Evolutionary conservation across 2,329 filamentous ascomycete species (phyloP).

Genomic region (Phaeosphaeriaceae sp.): DNA sequence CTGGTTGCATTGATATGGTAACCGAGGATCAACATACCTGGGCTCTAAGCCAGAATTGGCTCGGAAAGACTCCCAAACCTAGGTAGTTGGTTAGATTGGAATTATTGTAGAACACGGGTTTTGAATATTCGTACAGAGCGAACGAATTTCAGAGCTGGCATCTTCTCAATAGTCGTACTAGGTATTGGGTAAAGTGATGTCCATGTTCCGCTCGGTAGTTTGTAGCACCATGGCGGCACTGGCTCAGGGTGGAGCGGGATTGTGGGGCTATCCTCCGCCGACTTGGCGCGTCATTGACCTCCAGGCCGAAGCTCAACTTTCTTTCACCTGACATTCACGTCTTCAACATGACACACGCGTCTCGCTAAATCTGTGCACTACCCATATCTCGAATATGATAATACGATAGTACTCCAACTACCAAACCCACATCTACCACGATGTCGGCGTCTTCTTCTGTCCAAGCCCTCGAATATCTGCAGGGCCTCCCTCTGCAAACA

Average conservation of each 20-base stretch:
- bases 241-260: conserved; percentile 29
- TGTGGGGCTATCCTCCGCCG: conserved; percentile 16
- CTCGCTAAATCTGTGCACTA: conserved; percentile 3
- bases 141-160: conserved; percentile 65
- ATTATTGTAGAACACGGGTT: background rate
- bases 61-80: conserved; percentile 88
- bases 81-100: conserved; percentile 26
- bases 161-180: conserved; percentile 14
- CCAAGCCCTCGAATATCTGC: conserved; percentile 84
- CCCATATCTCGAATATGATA: conserved; percentile 38
- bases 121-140: conserved; percentile 60
- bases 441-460: conserved; percentile 63
- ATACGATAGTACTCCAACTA: conserved; percentile 26
- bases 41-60: conserved; percentile 86
- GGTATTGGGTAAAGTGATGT: conserved; percentile 28
- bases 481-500: conserved; percentile 86
- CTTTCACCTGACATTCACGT: background rate
- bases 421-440: conserved; percentile 46
- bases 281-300: conserved; percentile 33
- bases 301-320: conserved; percentile 11
- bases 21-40: conserved; percentile 62
- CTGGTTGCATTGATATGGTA: conserved; percentile 1
- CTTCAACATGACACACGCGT: conserved; percentile 22
- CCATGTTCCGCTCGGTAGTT: conserved; percentile 29
- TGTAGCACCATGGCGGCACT: conserved; percentile 17